A percentile compares a stretch with the other conserved stretches of the same genome.
These are phyloP conservation scores for Sporothrix variecibatus DNA, from an alignment of 2,329 filamentous ascomycete genomes.

Conservation along the genomic window DNA sequence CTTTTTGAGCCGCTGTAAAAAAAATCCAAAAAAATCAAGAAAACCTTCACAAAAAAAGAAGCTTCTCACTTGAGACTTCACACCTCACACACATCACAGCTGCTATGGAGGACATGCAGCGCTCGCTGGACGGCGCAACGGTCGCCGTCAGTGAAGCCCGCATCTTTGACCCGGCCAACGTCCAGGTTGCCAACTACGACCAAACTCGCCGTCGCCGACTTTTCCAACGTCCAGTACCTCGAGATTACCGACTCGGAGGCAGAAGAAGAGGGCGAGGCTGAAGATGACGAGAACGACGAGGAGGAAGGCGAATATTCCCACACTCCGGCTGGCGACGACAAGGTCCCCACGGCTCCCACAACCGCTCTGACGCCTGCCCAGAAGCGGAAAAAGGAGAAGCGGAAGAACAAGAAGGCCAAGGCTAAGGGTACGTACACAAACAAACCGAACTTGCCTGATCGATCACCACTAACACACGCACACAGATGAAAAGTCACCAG, in stretches of 20 bases:
- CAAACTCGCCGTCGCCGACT: slow-evolving; percentile 44
- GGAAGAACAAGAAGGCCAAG: slow-evolving; percentile 17
- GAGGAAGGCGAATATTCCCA: neutral
- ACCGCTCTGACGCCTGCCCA: neutral
- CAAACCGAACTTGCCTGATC: no score
- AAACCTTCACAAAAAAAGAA: slow-evolving; percentile 29
- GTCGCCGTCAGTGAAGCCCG: slow-evolving; percentile 45
- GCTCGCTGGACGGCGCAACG: slow-evolving; percentile 35
- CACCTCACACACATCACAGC: neutral
- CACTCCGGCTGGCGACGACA: neutral
- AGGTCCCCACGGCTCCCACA: neutral
- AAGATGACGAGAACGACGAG: slow-evolving; percentile 30
- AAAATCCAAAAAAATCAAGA: slow-evolving; percentile 39
- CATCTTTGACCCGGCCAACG: slow-evolving; percentile 43
- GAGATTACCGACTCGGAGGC: slow-evolving; percentile 45
- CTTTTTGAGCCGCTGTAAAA: neutral
- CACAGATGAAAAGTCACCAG: slow-evolving; percentile 8
- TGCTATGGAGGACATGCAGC: slow-evolving; percentile 45
- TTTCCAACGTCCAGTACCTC: slow-evolving; percentile 47
- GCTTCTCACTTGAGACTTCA: neutral
- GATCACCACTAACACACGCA: neutral
- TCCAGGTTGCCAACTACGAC: slow-evolving; percentile 48
- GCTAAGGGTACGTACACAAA: neutral
- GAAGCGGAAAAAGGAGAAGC: slow-evolving; percentile 21
- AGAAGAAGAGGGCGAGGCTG: slow-evolving; percentile 37